Percentiles rank a stretch among this genome's conserved stretches.
These are phyloP conservation scores for Neurospora tetrasperma DNA, from an alignment of 495 filamentous ascomycete genomes.

Conservation along the genomic window DNA sequence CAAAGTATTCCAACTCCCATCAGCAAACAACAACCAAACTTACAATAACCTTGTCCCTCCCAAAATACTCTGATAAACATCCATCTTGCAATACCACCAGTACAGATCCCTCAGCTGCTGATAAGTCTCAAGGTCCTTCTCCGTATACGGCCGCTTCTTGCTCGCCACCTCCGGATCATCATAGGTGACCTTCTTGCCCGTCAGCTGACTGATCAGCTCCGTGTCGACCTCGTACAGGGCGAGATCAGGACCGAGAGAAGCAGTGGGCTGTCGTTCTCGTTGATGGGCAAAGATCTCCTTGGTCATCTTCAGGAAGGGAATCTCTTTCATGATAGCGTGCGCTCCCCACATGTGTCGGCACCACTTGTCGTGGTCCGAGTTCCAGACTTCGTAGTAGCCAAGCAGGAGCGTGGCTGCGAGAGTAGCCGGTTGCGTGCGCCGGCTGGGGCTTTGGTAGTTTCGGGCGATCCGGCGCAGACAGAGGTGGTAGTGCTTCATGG, in stretches of 20 bases:
- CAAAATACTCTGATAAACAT: conserved; percentile 80
- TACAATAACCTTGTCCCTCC: conserved; percentile 79
- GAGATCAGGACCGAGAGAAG: conserved; percentile 6
- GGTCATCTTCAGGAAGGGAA: conserved; percentile 64
- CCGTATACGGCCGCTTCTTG: conserved; percentile 34
- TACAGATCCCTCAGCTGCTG: conserved; percentile 78
- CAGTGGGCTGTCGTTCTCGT: conserved; percentile 14
- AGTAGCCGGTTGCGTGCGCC: conserved; percentile 70
- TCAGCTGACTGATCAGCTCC: conserved; percentile 27
- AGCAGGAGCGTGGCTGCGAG: conserved; percentile 82
- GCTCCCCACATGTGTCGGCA: conserved; percentile 82
- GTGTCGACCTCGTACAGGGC: conserved; percentile 23
- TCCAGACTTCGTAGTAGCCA: conserved; percentile 89
- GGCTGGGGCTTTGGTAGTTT: conserved; percentile 57
- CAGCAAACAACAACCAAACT: conserved; percentile 25
- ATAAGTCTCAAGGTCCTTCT: conserved; percentile 67
- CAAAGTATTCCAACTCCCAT: background rate
- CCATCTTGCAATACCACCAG: conserved; percentile 96
- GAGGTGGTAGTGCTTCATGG: conserved; percentile 85
- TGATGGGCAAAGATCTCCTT: conserved; percentile 52
- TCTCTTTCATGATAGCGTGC: conserved; percentile 70
- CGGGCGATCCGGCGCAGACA: conserved; percentile 67
- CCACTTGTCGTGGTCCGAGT: conserved; percentile 93
- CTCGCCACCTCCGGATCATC: conserved; percentile 14
- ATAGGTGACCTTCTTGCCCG: conserved; percentile 26